Percentiles rank a stretch among this genome's conserved stretches.
phyloP scores from a whole-genome alignment of 257 asterid genomes.

The Gynochthodes officinalis region DNA sequence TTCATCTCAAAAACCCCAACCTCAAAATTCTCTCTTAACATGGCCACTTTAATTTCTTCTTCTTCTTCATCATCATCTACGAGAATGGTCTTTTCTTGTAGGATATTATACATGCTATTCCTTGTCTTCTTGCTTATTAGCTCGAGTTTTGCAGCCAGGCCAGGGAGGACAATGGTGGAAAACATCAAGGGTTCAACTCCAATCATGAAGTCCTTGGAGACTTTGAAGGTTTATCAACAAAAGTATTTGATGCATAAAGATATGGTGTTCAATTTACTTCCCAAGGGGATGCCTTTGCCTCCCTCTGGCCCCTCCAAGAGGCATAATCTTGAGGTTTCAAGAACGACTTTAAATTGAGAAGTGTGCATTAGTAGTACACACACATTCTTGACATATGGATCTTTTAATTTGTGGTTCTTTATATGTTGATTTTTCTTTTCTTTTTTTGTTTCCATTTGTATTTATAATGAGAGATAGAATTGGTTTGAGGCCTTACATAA shows the following conservation, averaged over 20 bases:
- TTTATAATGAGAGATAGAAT: background rate
- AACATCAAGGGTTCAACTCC: constrained; percentile 1
- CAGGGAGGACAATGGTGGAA: constrained; percentile 13
- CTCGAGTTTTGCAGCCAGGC: constrained; percentile 15
- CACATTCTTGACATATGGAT: background rate
- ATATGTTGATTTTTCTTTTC: background rate
- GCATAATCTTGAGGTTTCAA: constrained; percentile 26
- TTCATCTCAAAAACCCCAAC: constrained; percentile 12
- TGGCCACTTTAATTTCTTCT: constrained; percentile 15
- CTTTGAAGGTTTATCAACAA: constrained; percentile 14
- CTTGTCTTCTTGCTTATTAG: constrained; percentile 8
- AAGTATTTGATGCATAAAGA: constrained; percentile 6
- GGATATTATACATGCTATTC: background rate
- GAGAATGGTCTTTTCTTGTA: background rate
- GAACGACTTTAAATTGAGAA: constrained; percentile 15
- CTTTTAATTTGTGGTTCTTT: background rate
- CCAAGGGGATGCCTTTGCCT: constrained; percentile 27
- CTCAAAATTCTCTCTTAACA: background rate
- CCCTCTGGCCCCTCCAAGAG: constrained; percentile 38
- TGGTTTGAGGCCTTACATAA: constrained; percentile 3
- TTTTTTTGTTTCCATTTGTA: too few species aligned
- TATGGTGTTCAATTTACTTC: constrained; percentile 19
- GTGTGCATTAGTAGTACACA: background rate
- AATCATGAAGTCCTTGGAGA: constrained; percentile 18
- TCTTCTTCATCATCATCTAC: constrained; percentile 7